Evolutionary conservation across 345 rosid species (phyloP).

Genomic region (Combretum micranthum): DNA sequence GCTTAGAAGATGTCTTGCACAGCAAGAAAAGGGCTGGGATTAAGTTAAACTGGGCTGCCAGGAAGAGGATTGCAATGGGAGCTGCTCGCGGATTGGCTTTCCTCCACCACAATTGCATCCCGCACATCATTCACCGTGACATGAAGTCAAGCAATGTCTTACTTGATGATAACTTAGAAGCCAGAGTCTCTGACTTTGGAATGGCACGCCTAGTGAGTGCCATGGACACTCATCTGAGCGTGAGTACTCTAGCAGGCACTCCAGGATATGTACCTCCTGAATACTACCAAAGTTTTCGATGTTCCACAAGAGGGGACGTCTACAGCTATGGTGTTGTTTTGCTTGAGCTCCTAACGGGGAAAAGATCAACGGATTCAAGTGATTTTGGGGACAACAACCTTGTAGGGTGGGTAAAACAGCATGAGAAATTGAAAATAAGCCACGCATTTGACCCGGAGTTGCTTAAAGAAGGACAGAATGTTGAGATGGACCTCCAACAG

Average conservation of each 20-base stretch:
- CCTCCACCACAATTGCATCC: constrained; percentile 94
- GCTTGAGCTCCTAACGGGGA: constrained; percentile 91
- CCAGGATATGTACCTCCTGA: constrained; percentile 99
- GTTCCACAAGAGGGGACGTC: constrained; percentile 94
- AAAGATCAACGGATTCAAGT: constrained; percentile 74
- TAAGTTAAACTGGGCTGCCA: constrained; percentile 62
- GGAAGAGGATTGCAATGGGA: constrained; percentile 88
- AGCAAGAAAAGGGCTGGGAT: constrained; percentile 48
- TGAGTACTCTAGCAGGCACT: constrained; percentile 95
- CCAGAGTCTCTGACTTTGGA: constrained; percentile 97
- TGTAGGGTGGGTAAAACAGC: constrained; percentile 94
- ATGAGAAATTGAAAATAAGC: constrained; percentile 44
- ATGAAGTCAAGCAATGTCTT: constrained; percentile 98
- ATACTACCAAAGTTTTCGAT: constrained; percentile 92
- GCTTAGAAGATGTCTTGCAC: constrained; percentile 85
- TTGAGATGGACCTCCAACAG: constrained; percentile 53
- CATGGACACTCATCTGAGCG: constrained; percentile 89
- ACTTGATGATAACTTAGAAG: constrained; percentile 81
- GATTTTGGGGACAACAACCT: constrained; percentile 91
- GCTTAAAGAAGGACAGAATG: constrained; percentile 22
- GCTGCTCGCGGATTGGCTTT: constrained; percentile 95
- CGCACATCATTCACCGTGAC: constrained; percentile 96
- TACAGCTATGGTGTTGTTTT: constrained; percentile 92
- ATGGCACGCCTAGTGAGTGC: constrained; percentile 97
- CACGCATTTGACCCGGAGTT: constrained; percentile 72